Evolutionary conservation across 768 basidiomycete species (phyloP).

Genomic region (Tricholoma saponaceum): DNA sequence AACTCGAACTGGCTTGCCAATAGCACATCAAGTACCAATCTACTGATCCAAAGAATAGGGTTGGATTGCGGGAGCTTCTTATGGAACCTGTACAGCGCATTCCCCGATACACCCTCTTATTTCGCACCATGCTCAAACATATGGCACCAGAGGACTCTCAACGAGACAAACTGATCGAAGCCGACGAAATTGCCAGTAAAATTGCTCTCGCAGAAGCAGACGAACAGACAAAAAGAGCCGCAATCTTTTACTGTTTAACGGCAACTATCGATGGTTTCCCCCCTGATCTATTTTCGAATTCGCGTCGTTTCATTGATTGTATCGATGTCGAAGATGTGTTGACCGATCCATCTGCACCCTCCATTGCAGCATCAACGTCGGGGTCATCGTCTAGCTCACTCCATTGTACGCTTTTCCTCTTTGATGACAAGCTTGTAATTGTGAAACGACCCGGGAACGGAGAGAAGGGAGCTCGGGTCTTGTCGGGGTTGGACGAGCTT

Average conservation of each 20-base stretch:
- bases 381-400: conserved; percentile 41
- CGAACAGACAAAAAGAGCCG: conserved; percentile 85
- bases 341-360: conserved; percentile 43
- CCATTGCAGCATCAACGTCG: conserved; percentile 33
- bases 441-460: conserved; percentile 79
- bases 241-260: conserved; percentile 81
- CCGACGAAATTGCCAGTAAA: conserved; percentile 82
- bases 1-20: conserved; percentile 8
- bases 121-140: conserved; percentile 88
- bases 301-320: conserved; percentile 84
- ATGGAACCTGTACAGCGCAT: conserved; percentile 98
- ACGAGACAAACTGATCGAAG: conserved; percentile 73
- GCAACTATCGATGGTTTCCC: conserved; percentile 90
- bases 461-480: conserved; percentile 66
- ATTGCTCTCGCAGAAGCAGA: conserved; percentile 92
- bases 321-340: conserved; percentile 88
- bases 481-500: conserved; percentile 76
- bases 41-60: conserved; percentile 69
- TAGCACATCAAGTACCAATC: conserved; percentile 87
- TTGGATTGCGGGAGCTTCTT: conserved; percentile 85
- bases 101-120: conserved; percentile 89
- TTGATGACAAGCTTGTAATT: conserved; percentile 91
- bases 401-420: conserved; percentile 87
- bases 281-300: conserved; percentile 83
- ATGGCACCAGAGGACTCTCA: conserved; percentile 79